Base-by-base conservation (phyloP, 306 rosid genomes). In the Bauhinia variegata region DNA sequence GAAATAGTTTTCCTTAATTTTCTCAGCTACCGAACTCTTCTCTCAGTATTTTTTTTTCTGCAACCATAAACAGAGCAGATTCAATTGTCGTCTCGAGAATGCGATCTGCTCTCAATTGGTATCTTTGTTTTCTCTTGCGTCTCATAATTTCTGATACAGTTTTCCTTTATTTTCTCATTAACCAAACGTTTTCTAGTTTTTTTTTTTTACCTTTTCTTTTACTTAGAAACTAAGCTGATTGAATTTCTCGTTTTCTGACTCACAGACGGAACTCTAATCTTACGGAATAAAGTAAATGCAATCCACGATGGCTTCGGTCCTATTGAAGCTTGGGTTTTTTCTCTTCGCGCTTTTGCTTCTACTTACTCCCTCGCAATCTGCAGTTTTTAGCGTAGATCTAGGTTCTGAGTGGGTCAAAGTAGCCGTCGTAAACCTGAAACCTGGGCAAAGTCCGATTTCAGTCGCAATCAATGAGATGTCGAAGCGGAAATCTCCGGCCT, bases 381-480 rank as follows among this genome's bases (percentile, higher is more conserved):
- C 97, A 38, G 97, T 90, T 44, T 86, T 86, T 66, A 90, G 97
- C 75, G 74, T 93, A 88, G 99, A 93, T 90, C 99, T 93, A 32
- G 99, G 99, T 11, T 93, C 99, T 1, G 97, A 90, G 58, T 90
- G 82, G 85, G 16, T 86, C 44, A 93, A 93, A 68, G 99, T 90
- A 3, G 92, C 97, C 1, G 99, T 93, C n/a, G 99, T 93, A 23
- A 93, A 93, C 66, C 83, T 93, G 5, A 93, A 90, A 57, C 97
- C 96, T 3, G 97, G 99, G 3, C 97, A 93, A 79, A 83, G 73
- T 49, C 99, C 99, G 17, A 93, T 93, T 76, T 86, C 99, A 0
- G 61, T 93, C 42, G 96, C 97, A 39, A 90, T 93, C 70, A 93
- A 93, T 32, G 97, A 93, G 79, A 93, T 93, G 99, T 93, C 99